Evolutionary conservation across 305 asterid species (phyloP).

Genomic region (Solanum chacoense): DNA sequence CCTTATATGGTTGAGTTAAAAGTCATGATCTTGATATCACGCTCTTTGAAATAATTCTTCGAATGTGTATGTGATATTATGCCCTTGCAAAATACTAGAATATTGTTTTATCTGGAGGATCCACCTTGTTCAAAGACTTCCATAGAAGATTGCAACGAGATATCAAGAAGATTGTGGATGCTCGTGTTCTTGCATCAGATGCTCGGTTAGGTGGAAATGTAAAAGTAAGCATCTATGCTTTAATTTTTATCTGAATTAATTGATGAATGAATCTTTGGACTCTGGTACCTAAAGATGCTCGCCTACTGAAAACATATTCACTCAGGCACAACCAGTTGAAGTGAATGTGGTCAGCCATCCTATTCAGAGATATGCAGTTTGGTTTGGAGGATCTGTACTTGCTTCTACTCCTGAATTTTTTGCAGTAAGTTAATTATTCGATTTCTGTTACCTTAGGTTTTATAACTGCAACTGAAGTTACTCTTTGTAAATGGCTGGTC

Average conservation of each 20-base stretch:
- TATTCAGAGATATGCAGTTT: constrained; percentile 87
- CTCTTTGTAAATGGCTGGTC: not conserved
- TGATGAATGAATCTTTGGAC: not conserved
- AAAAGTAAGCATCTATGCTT: constrained; percentile 32
- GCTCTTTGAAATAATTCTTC: not conserved
- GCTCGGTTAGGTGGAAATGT: constrained; percentile 52
- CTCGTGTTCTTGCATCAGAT: constrained; percentile 62
- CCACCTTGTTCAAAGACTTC: constrained; percentile 95
- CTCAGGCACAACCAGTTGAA: constrained; percentile 80
- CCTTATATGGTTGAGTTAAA: not conserved
- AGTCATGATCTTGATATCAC: not conserved
- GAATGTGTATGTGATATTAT: not conserved
- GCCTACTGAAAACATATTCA: not conserved
- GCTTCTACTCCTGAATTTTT: constrained; percentile 89
- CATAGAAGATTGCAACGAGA: constrained; percentile 81
- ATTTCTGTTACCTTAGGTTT: not conserved
- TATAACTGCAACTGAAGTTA: not conserved
- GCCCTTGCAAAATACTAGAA: constrained; percentile 36
- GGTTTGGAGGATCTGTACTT: constrained; percentile 98
- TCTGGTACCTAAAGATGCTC: not conserved
- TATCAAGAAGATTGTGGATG: constrained; percentile 74
- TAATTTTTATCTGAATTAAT: not conserved
- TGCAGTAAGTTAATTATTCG: constrained; percentile 34
- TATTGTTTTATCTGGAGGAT: constrained; percentile 89
- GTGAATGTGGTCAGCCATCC: constrained; percentile 91